phyloP scores from a whole-genome alignment of 179 eudicot species.

The Sideroxylon spinosum region DNA sequence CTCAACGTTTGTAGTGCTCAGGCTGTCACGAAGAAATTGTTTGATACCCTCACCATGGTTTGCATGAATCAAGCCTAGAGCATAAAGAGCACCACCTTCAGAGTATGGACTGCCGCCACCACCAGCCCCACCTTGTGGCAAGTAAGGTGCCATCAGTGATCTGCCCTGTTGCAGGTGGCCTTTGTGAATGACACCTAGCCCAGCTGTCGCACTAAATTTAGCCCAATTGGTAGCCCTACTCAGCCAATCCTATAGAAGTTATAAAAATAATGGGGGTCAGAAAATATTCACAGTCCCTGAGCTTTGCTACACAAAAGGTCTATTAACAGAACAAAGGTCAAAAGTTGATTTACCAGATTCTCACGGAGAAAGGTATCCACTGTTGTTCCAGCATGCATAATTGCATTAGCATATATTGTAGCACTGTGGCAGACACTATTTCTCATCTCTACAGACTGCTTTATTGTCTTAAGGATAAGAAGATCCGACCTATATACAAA shows the following conservation, averaged over 20 bases:
- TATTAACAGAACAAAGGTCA: neutral
- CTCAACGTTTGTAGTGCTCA: conserved; percentile 86
- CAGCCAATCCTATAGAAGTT: conserved; percentile 69
- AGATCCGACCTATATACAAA: conserved; percentile 73
- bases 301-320: neutral
- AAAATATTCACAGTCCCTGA: neutral
- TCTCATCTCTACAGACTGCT: conserved; percentile 97
- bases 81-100: conserved; percentile 97
- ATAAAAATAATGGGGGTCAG: conserved; percentile 5
- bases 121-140: conserved; percentile 90
- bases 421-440: conserved; percentile 99
- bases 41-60: conserved; percentile 99
- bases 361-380: conserved; percentile 94
- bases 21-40: conserved; percentile 87
- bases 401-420: conserved; percentile 93
- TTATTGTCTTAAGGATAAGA: conserved; percentile 91
- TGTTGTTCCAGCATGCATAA: conserved; percentile 99
- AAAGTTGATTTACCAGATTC: conserved; percentile 58
- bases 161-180: conserved; percentile 94
- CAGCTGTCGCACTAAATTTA: conserved; percentile 92
- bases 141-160: conserved; percentile 90
- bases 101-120: conserved; percentile 99
- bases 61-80: conserved; percentile 94
- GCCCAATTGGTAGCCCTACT: conserved; percentile 97
- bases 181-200: conserved; percentile 84